Evolutionary conservation across 225 moss, liverwort and hornwort genomes (phyloP), one percentile per base, ranked within the genome.

Genomic region (Anthoceros angustus): DNA sequence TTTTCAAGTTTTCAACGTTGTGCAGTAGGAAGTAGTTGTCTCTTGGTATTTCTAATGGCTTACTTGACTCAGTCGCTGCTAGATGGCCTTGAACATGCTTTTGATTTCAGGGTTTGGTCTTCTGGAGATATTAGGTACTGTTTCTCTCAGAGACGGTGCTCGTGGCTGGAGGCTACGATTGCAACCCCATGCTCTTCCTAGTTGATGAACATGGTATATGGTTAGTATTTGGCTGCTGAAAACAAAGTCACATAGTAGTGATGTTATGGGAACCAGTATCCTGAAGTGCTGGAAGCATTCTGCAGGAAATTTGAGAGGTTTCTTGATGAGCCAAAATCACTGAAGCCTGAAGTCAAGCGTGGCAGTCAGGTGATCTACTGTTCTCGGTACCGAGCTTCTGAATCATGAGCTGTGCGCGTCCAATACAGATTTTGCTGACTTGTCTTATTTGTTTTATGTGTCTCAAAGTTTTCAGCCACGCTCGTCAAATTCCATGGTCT

Each of bases 131-230:
- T 77, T 84, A 95, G 95, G 85, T 98, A 67, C 71, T 98, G 66
- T 98, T 92, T 45, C 78, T 98, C 42, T 98, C 98, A 66, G 98
- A 98, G 71, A 98, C 92, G 38, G 81, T 72, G 78, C 76, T 98
- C 61, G 92, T 92, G 55, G 92, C 88, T 72, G 98, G 82, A 74
- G 98, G 98, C 25, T 98, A 86, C 69, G 87, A 98, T 77, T 89
- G 98, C 78, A 98, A 98, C 72, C 98, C 98, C 15, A 92, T 98
- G 89, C 84, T 98, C 43, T 98, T 98, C 75, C 88, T 83, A 77
- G 67, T 76, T 42, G 86, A 95, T 49, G 76, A 83, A 43, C 65
- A 68, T 69, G 88, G 87, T 62, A 65, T 80, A 64, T 98, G 98
- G 98, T 95, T 82, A 61, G 63, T 62, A 66, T 60, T 45, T 6